These are phyloP conservation scores for Obelidium mucronatum DNA, from an alignment of 192 early-diverging fungal genomes.

Conservation along the genomic window DNA sequence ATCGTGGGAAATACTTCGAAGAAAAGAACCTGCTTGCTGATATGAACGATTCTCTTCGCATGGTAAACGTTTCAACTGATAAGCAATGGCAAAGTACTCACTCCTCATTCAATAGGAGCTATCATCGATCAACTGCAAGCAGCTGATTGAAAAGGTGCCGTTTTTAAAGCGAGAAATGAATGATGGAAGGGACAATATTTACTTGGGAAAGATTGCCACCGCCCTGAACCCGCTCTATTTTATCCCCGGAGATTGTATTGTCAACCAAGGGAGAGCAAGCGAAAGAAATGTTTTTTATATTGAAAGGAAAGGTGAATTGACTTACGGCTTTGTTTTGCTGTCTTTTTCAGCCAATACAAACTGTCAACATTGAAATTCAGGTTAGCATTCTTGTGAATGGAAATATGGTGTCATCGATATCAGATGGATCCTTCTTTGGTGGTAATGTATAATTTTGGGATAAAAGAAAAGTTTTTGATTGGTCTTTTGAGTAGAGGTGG, in stretches of 20 bases:
- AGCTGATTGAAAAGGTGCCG: too few species aligned
- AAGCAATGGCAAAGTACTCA: not conserved
- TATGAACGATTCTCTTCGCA: constrained; percentile 37
- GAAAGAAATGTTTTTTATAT: constrained; percentile 46
- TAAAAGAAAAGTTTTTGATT: too few species aligned
- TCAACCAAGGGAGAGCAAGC: constrained; percentile 43
- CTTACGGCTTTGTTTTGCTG: too few species aligned
- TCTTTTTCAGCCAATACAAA: too few species aligned
- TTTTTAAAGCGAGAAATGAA: constrained; percentile 21
- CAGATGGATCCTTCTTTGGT: too few species aligned
- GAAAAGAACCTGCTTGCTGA: too few species aligned
- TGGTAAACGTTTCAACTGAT: not conserved
- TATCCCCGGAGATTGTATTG: constrained; percentile 36
- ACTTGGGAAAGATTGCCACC: constrained; percentile 37
- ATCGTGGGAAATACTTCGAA: too few species aligned
- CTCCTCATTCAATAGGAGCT: constrained; percentile 15
- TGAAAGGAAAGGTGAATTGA: constrained; percentile 32
- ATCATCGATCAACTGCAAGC: constrained; percentile 37
- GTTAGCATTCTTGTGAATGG: too few species aligned
- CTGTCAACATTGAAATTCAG: too few species aligned
- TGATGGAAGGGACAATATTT: constrained; percentile 40
- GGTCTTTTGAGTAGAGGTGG: too few species aligned
- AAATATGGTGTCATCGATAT: too few species aligned
- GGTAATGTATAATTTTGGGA: too few species aligned
- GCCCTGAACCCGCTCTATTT: constrained; percentile 28